These are phyloP conservation scores for Akanthomyces uredinophilus DNA, from an alignment of 2,329 filamentous ascomycete species.

Conservation along the genomic window DNA sequence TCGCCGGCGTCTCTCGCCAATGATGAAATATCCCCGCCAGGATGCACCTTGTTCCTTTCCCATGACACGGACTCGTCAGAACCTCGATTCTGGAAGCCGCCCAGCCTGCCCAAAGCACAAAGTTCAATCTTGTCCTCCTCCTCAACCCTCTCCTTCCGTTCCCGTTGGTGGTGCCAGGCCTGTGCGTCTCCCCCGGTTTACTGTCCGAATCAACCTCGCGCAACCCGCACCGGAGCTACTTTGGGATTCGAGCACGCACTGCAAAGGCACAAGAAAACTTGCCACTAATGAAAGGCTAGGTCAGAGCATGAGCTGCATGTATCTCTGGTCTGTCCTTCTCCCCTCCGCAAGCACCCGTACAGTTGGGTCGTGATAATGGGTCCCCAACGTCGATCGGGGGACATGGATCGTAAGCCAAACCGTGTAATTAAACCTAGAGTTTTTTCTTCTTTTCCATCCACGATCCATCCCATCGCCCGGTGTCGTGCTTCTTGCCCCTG, in stretches of 20 bases:
- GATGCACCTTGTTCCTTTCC: too few relatives aligned
- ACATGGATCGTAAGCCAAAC: background rate
- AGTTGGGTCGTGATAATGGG: background rate
- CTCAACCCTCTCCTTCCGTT: too few relatives aligned
- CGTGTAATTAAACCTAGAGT: constrained; percentile 3
- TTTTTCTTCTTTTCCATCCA: background rate
- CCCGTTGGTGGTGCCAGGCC: background rate
- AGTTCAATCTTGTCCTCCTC: background rate
- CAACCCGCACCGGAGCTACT: background rate
- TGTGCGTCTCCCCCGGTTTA: background rate
- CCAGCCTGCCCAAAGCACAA: background rate
- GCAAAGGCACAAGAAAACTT: background rate
- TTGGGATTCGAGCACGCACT: background rate
- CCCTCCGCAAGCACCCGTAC: background rate
- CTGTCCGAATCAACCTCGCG: background rate
- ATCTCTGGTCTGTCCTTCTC: background rate
- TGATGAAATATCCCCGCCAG: background rate
- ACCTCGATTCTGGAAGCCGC: background rate
- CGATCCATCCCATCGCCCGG: background rate
- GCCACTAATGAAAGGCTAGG: background rate
- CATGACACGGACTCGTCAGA: background rate
- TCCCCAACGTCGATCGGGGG: background rate
- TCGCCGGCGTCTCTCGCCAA: background rate
- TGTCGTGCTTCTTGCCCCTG: constrained; percentile 7
- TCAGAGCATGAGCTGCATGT: background rate